phyloP scores from a whole-genome alignment of 805 yeast species.

The Candida coquimbonensis region DNA sequence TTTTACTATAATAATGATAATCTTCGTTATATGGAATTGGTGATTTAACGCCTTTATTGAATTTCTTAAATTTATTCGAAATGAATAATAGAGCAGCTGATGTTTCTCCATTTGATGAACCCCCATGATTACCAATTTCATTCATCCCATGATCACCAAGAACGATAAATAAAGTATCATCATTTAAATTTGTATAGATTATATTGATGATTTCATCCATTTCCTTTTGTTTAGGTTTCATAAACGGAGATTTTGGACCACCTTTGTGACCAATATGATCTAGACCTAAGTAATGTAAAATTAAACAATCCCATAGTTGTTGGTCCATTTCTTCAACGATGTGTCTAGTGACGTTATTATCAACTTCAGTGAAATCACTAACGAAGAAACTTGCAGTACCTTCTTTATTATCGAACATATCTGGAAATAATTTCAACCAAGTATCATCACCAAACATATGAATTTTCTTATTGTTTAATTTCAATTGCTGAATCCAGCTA shows the following conservation, averaged over 20 bases:
- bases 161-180: constrained; percentile 59
- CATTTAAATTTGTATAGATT: constrained; percentile 40
- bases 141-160: constrained; percentile 98
- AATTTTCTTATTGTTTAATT: constrained; percentile 30
- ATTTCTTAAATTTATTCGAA: constrained; percentile 47
- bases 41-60: constrained; percentile 9
- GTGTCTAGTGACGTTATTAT: constrained; percentile 87
- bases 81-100: constrained; percentile 72
- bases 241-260: constrained; percentile 75
- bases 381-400: constrained; percentile 95
- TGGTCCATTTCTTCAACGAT: constrained; percentile 47
- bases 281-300: constrained; percentile 85
- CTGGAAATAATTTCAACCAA: constrained; percentile 88
- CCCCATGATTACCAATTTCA: constrained; percentile 94
- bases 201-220: constrained; percentile 66
- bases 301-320: constrained; percentile 73
- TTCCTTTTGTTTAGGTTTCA: constrained; percentile 78
- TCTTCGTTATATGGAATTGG: constrained; percentile 29
- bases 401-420: constrained; percentile 55
- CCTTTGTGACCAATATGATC: constrained; percentile 98
- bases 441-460: constrained; percentile 97
- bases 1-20: constrained; percentile 43
- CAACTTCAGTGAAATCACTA: constrained; percentile 92
- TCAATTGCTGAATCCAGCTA: constrained; percentile 77
- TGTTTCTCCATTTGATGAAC: constrained; percentile 88